Percentiles rank a stretch among this genome's conserved stretches.
Conservation (phyloP, 345 rosid genomes). For the Gossypium arboreum region DNA sequence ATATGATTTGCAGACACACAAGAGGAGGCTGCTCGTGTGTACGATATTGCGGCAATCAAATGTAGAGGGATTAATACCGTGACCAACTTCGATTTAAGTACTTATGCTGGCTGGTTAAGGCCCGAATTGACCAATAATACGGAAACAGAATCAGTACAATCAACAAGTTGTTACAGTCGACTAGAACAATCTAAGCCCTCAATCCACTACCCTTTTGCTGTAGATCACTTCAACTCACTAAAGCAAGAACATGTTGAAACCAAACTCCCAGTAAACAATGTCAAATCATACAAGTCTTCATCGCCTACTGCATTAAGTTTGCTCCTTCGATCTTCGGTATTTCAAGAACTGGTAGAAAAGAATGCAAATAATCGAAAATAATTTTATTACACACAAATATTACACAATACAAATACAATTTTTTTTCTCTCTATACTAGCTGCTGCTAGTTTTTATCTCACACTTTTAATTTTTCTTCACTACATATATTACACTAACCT, state of each 20-base stretch:
- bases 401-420: too few species aligned
- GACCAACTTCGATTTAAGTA: conserved; percentile 49
- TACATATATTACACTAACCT: too few species aligned
- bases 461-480: too few species aligned
- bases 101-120: conserved; percentile 46
- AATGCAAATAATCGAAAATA: conserved; percentile 19
- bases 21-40: conserved; percentile 51
- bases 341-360: conserved; percentile 51
- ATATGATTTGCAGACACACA: conserved; percentile 32
- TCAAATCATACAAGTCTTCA: conserved; percentile 14
- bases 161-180: too few species aligned
- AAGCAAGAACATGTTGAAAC: background rate
- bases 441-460: too few species aligned
- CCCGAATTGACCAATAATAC: conserved; percentile 21
- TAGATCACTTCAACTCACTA: background rate
- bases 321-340: conserved; percentile 50
- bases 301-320: conserved; percentile 52
- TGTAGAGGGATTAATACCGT: conserved; percentile 48
- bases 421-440: too few species aligned
- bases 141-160: background rate
- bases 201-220: too few species aligned
- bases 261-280: too few species aligned
- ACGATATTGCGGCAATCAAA: conserved; percentile 48
- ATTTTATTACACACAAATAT: too few species aligned
- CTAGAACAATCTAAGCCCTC: too few species aligned